Conservation (phyloP, 192 early-diverging fungal species). For the Podila clonocystis region DNA sequence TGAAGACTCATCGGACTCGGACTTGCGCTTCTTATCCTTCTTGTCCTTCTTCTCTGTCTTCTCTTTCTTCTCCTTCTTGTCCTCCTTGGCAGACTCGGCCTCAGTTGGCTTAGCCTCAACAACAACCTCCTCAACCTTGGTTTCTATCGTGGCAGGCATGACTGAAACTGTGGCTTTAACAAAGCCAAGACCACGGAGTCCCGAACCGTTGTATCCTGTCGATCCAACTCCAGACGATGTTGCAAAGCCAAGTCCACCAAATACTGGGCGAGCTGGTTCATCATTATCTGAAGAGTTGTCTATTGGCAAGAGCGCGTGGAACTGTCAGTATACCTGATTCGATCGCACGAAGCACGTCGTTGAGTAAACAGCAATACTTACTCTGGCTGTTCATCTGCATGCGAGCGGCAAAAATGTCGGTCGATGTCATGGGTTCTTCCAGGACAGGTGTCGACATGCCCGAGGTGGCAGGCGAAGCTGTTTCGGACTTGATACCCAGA, state of each 20-base stretch:
- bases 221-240: constrained; percentile 35
- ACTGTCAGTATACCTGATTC: neutral
- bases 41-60: constrained; percentile 25
- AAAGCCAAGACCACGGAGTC: constrained; percentile 45
- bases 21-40: constrained; percentile 35
- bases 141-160: constrained; percentile 48
- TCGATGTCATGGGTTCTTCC: constrained; percentile 33
- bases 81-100: neutral
- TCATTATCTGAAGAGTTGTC: constrained; percentile 2
- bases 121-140: constrained; percentile 30
- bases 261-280: constrained; percentile 26
- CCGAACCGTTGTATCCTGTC: constrained; percentile 26
- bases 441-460: constrained; percentile 44
- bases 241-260: constrained; percentile 46
- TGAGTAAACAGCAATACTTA: too few species aligned
- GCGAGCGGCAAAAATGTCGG: constrained; percentile 42
- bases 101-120: constrained; percentile 5
- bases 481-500: constrained; percentile 61
- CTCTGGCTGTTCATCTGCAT: constrained; percentile 13
- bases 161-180: constrained; percentile 48
- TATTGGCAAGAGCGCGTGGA: neutral
- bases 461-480: constrained; percentile 30
- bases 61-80: constrained; percentile 8
- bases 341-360: neutral
- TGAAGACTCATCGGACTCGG: constrained; percentile 17